phyloP scores from a whole-genome alignment of 1,284 basidiomycete genomes.

The Irpex lacteus region DNA sequence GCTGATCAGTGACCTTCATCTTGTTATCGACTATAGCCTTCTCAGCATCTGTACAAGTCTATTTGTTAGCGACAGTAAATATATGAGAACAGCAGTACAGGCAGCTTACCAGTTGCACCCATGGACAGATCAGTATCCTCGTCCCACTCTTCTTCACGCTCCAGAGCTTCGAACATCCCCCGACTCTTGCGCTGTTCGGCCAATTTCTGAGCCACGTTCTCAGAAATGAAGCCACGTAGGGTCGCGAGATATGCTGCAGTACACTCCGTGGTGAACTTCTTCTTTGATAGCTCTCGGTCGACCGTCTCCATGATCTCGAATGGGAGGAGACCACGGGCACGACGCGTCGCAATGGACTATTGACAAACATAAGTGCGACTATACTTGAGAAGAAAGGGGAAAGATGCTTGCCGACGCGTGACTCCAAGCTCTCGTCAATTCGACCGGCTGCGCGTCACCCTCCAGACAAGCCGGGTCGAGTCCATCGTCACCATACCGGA shows the following conservation, averaged over 20 bases:
- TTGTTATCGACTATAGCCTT: constrained; percentile 84
- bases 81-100: background rate
- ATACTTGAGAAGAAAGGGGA: background rate
- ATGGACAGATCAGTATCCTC: constrained; percentile 74
- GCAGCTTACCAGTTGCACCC: constrained; percentile 63
- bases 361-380: constrained; percentile 2
- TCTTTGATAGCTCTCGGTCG: constrained; percentile 58
- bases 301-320: constrained; percentile 85
- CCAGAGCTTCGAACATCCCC: constrained; percentile 84
- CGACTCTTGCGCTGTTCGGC: constrained; percentile 70
- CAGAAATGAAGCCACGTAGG: constrained; percentile 73
- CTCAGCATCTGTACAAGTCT: constrained; percentile 45
- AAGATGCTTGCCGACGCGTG: constrained; percentile 73
- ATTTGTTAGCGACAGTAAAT: background rate
- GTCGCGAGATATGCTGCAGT: constrained; percentile 77
- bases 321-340: constrained; percentile 72
- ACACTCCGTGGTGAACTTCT: constrained; percentile 67
- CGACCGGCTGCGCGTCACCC: constrained; percentile 91
- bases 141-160: constrained; percentile 77
- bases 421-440: constrained; percentile 84
- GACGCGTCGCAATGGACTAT: constrained; percentile 62
- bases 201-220: constrained; percentile 68
- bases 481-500: constrained; percentile 96
- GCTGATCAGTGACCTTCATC: constrained; percentile 84
- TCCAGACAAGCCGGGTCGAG: constrained; percentile 96